phyloP scores from a whole-genome alignment of 305 asterid genomes.

The Fraxinus platypoda region DNA sequence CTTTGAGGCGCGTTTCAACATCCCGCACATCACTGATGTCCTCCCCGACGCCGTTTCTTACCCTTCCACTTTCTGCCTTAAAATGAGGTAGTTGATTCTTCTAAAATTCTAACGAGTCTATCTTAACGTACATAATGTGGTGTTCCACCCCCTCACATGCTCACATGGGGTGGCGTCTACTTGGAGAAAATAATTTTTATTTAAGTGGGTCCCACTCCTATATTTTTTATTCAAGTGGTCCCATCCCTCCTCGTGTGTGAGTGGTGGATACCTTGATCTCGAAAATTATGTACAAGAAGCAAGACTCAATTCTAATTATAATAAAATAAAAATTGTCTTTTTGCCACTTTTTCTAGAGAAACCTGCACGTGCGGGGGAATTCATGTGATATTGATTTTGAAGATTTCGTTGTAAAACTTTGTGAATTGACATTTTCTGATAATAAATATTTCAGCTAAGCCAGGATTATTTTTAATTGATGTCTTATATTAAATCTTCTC shows the following conservation, averaged over 20 bases:
- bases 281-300: too few species aligned
- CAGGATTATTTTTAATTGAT: neutral
- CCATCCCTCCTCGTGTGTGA: too few species aligned
- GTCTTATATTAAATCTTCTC: neutral
- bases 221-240: too few species aligned
- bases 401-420: neutral
- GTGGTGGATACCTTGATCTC: too few species aligned
- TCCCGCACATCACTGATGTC: constrained; percentile 62
- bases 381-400: neutral
- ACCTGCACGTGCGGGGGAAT: neutral
- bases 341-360: neutral
- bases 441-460: neutral
- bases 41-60: constrained; percentile 50
- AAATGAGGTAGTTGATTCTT: constrained; percentile 49
- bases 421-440: neutral
- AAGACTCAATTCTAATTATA: too few species aligned
- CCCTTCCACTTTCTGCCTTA: constrained; percentile 75
- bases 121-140: too few species aligned
- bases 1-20: constrained; percentile 60
- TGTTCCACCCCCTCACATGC: too few species aligned
- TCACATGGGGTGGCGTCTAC: too few species aligned
- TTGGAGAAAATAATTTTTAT: too few species aligned
- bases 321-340: neutral
- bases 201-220: too few species aligned
- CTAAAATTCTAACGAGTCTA: neutral